Base-by-base conservation (phyloP, 768 basidiomycete genomes). In the Candolleomyces efflorescens region DNA sequence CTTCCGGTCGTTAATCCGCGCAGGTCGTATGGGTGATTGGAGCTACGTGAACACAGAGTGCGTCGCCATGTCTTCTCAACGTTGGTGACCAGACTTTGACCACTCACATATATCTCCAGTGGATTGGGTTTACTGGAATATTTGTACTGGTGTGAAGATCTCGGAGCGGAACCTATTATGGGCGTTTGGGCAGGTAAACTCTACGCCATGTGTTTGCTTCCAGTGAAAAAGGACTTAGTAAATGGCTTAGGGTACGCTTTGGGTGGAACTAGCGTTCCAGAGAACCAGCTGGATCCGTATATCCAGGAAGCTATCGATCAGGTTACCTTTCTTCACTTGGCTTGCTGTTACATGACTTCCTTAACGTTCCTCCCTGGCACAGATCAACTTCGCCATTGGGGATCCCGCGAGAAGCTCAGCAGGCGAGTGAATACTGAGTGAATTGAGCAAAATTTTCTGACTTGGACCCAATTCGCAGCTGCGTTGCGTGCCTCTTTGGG, bases 371-470 rank as follows among this genome's bases (percentile, higher is more conserved):
- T 41, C 5, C 9, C 32, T 32, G 11, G 1, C 11, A 32, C 54
- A 82, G 76, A 83, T 85, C 59, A 82, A 84, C 64, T 87, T 85
- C 59, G 83, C 78, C 12, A 76, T 86, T 17, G 85, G 84, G 2
- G 76, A 82, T 58, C 69, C 78, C 13, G 60, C 69, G 7, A 77
- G 72, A 43, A 83, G 77, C 56, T 68, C 71, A 53, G 65, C 74
- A 36, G 75, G 74, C 75, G 50, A 43, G 60, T 37, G 17, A 43
- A 45, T 26, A 24, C 37, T 44, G 13, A 26, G 13, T 24, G 15
- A 45, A 11, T 32, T 32, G 32, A 32, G 32, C 32, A 11, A 32
- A 32, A 11, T 11, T 1, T 5, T 32, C 32, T 5, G 32, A 32
- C 6, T 32, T 7, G 11, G 7, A 11, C 32, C 32, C 11, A 2